Evolutionary conservation across 257 asterid genomes (phyloP).

Genomic region (Solanum rostratum): DNA sequence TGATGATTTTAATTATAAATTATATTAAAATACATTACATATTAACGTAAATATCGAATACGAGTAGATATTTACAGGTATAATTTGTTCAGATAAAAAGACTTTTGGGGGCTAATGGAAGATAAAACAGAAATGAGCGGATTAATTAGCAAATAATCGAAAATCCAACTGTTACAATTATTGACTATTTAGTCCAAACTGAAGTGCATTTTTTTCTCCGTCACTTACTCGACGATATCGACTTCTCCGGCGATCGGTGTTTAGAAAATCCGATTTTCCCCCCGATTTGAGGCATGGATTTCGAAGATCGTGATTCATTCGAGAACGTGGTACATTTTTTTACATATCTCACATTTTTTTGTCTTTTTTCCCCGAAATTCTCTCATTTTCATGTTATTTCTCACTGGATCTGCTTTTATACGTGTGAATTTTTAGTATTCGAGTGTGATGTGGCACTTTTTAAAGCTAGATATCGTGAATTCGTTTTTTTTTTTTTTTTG

Average conservation of each 20-base stretch:
- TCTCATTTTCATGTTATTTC: constrained; percentile 7
- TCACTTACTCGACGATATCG: not conserved
- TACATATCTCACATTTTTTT: constrained; percentile 3
- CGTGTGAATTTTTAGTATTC: not conserved
- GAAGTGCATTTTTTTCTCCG: not conserved
- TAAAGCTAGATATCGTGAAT: not conserved
- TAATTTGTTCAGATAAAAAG: no score
- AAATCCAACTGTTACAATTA: not conserved
- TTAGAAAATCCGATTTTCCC: not conserved
- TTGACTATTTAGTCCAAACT: not conserved
- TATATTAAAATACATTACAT: no score
- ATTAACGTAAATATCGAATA: no score
- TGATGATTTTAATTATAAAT: no score
- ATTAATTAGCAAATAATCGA: not conserved
- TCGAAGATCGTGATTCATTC: constrained; percentile 8
- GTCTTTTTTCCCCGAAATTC: not conserved
- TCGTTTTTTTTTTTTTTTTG: not conserved
- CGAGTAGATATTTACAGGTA: no score
- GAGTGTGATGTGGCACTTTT: not conserved
- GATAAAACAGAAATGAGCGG: not conserved
- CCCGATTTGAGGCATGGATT: constrained; percentile 14
- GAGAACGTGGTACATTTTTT: constrained; percentile 34
- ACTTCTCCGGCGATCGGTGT: not conserved
- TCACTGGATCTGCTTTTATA: constrained; percentile 5
- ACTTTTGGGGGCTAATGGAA: not conserved